A percentile compares a stretch with the other conserved stretches of the same genome.
Evolutionary conservation across 1,139 yeast genomes (phyloP).

Genomic region (Suhomyces yuchorum): DNA sequence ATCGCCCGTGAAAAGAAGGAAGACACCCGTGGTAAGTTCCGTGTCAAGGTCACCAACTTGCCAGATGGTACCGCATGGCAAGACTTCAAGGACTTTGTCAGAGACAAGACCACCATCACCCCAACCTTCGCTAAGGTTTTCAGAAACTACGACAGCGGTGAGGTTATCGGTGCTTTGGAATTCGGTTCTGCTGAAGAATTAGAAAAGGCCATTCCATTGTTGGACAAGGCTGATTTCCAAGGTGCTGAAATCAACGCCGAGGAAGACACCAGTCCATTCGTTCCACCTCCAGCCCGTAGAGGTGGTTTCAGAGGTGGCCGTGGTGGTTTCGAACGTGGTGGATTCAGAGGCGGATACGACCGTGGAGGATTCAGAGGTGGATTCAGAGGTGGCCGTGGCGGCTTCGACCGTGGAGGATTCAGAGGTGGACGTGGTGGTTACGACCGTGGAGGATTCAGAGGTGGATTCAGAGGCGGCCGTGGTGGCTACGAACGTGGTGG

Average conservation of each 20-base stretch:
- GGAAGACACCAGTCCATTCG: constrained; percentile 79
- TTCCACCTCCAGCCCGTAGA: constrained; percentile 65
- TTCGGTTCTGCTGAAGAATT: constrained; percentile 75
- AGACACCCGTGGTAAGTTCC: constrained; percentile 67
- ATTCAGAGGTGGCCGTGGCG: constrained; percentile 35
- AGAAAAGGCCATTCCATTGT: constrained; percentile 64
- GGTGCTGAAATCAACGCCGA: constrained; percentile 68
- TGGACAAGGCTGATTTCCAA: constrained; percentile 72
- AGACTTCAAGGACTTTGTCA: constrained; percentile 77
- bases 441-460: constrained; percentile 41
- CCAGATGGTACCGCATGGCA: constrained; percentile 85
- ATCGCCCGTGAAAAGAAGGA: constrained; percentile 64
- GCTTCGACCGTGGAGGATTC: constrained; percentile 24
- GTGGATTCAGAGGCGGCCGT: constrained; percentile 37
- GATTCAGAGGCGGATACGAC: constrained; percentile 32
- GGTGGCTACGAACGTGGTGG: constrained; percentile 26
- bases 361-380: constrained; percentile 44
- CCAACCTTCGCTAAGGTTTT: constrained; percentile 75
- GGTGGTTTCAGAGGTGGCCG: constrained; percentile 51
- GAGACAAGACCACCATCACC: constrained; percentile 65
- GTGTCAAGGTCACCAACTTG: constrained; percentile 67
- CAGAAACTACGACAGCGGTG: constrained; percentile 58
- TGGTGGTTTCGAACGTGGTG: constrained; percentile 29
- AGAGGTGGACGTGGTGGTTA: constrained; percentile 22
- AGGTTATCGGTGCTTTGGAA: constrained; percentile 77